These are phyloP conservation scores for Tolypocladium guangdongense DNA, from an alignment of 2,329 filamentous ascomycete genomes.

Conservation along the genomic window DNA sequence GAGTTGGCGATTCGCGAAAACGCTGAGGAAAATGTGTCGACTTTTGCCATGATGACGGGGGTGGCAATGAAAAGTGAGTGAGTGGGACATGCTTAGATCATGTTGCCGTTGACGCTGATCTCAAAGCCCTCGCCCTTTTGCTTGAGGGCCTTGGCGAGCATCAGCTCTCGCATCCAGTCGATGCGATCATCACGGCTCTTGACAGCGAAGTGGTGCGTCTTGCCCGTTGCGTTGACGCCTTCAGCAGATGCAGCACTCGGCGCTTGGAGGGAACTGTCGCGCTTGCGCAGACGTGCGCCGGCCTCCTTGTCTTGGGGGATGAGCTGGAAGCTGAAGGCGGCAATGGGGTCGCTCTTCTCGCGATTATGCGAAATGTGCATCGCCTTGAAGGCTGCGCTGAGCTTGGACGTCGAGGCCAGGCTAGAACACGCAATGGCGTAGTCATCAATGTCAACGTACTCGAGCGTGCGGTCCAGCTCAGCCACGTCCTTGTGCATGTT, in stretches of 20 bases:
- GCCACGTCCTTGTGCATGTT: constrained; percentile 61
- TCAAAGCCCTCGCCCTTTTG: constrained; percentile 78
- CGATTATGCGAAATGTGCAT: constrained; percentile 50
- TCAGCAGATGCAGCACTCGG: constrained; percentile 23
- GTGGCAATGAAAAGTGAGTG: constrained; percentile 3
- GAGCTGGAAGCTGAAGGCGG: constrained; percentile 76
- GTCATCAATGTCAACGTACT: constrained; percentile 80
- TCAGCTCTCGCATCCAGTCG: constrained; percentile 92
- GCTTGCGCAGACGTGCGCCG: constrained; percentile 40
- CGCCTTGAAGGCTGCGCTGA: constrained; percentile 78
- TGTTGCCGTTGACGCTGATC: constrained; percentile 70
- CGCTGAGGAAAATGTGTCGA: too few species aligned
- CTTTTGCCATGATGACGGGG: not conserved
- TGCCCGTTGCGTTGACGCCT: constrained; percentile 52
- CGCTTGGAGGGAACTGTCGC: constrained; percentile 35
- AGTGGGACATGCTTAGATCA: constrained; percentile 34
- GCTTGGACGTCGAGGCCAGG: constrained; percentile 64
- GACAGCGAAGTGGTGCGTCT: constrained; percentile 91
- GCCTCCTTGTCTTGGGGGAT: constrained; percentile 54
- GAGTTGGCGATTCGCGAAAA: not conserved
- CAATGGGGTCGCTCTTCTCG: constrained; percentile 46
- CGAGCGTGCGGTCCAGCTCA: constrained; percentile 46
- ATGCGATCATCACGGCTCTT: constrained; percentile 80
- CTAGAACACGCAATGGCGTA: constrained; percentile 80
- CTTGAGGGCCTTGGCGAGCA: constrained; percentile 79